Base-by-base conservation (phyloP, 2,329 filamentous ascomycete species). In the Rhynchosporium secalis region DNA sequence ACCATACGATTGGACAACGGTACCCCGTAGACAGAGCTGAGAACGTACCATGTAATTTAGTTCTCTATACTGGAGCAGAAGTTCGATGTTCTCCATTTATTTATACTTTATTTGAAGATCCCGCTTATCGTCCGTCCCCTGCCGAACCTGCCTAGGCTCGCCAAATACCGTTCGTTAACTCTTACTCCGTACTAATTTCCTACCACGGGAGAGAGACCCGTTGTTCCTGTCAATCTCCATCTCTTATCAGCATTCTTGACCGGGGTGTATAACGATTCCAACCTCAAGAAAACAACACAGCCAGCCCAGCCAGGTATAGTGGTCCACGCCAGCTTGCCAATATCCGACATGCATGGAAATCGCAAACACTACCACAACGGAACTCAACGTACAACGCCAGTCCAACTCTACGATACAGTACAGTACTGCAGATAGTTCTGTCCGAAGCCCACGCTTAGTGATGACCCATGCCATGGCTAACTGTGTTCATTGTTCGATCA, bases 141-240 rank as follows among this genome's bases (percentile, higher is more conserved):
- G 20, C 20, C 20, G 20, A 20, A 20, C 20, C 20, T 20, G n/a
- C n/a, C 9, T 20, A 45, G n/a, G 41, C n/a, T 45, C 41, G 13
- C 41, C 9, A 36, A 46, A 26, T n/a, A 8, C 31, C 15, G n/a
- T 38, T 36, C 31, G 33, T 31, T 29, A 36, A 15, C 8, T 41
- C 51, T 28, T 54, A 28, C 49, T 52, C 49, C 36, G 36, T 20
- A 20, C 36, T 54, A 36, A 38, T 54, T 36, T 7, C 20, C 36
- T 54, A n/a, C 49, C 31, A 41, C 15, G 36, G n/a, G 40, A 54
- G 51, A 28, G 26, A 54, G 51, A 54, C 51, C 51, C 51, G 20
- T 36, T 54, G 51, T 26, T 20, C 36, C 33, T 10, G 33, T 36
- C 33, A 10, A 10, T 36, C 1, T 36, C 9, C 8, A 20, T 54